Conservation (phyloP, 2,329 filamentous ascomycete species). For the Scedosporium boydii region DNA sequence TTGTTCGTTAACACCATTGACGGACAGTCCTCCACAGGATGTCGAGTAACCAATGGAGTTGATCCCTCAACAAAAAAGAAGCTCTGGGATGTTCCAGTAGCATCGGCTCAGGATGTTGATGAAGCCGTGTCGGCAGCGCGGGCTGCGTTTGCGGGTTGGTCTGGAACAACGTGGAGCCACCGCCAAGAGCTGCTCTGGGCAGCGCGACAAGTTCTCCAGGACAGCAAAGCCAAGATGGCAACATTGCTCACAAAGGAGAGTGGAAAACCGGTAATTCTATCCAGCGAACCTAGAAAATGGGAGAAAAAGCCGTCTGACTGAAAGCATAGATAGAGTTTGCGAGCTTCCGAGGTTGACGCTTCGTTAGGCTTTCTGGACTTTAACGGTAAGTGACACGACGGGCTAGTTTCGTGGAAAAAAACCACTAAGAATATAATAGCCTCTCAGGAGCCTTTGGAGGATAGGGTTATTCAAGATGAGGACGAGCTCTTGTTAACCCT, state of each 20-base stretch:
- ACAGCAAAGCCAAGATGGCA: constrained; percentile 15
- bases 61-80: constrained; percentile 22
- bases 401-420: background rate
- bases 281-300: background rate
- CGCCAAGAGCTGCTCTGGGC: constrained; percentile 19
- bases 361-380: background rate
- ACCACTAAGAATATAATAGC: background rate
- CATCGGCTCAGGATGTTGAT: constrained; percentile 18
- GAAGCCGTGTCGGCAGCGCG: constrained; percentile 17
- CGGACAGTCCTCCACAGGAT: background rate
- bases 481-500: constrained; percentile 19
- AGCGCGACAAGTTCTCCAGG: constrained; percentile 26
- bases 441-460: constrained; percentile 7
- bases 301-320: background rate
- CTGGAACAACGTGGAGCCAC: constrained; percentile 15
- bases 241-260: constrained; percentile 13
- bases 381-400: background rate
- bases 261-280: constrained; percentile 8
- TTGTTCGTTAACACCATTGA: background rate
- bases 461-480: constrained; percentile 12
- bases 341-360: background rate
- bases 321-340: background rate
- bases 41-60: constrained; percentile 8
- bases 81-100: constrained; percentile 20
- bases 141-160: constrained; percentile 19